phyloP scores from a whole-genome alignment of 2,329 filamentous ascomycete species.

The Penicillium decumbens region DNA sequence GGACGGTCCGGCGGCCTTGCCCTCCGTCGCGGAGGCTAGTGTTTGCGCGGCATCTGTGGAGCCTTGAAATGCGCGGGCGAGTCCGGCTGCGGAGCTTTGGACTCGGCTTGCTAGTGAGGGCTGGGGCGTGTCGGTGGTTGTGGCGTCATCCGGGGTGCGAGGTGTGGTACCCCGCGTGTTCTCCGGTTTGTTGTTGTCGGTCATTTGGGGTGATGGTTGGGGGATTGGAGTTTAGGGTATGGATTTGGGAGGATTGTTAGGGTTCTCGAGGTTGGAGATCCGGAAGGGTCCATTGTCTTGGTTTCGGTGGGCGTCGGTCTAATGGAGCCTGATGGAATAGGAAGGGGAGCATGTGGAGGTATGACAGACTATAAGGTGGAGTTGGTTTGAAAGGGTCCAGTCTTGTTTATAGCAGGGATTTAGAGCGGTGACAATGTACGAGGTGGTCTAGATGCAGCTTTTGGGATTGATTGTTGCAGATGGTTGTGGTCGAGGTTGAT shows the following conservation, averaged over 20 bases:
- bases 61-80: conserved; percentile 28
- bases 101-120: conserved; percentile 26
- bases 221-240: background rate
- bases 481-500: too few species aligned
- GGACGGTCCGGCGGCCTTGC: conserved; percentile 10
- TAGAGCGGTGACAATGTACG: too few species aligned
- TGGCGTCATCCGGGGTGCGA: conserved; percentile 1
- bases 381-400: too few species aligned
- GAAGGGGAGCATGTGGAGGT: conserved; percentile 9
- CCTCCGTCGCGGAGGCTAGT: conserved; percentile 18
- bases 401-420: background rate
- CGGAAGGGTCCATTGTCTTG: background rate
- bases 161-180: conserved; percentile 14
- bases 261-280: background rate
- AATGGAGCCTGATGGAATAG: conserved; percentile 5
- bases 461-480: too few species aligned
- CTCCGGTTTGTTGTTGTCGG: conserved; percentile 7
- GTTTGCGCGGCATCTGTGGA: conserved; percentile 15
- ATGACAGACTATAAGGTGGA: too few species aligned
- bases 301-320: background rate
- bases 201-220: conserved; percentile 1
- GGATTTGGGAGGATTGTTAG: background rate
- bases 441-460: too few species aligned
- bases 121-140: background rate
- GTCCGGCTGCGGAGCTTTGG: conserved; percentile 34